Evolutionary conservation across 2,329 filamentous ascomycete genomes (phyloP), one percentile per base, ranked within the genome.

Genomic region (Chlorencoelia australis): DNA sequence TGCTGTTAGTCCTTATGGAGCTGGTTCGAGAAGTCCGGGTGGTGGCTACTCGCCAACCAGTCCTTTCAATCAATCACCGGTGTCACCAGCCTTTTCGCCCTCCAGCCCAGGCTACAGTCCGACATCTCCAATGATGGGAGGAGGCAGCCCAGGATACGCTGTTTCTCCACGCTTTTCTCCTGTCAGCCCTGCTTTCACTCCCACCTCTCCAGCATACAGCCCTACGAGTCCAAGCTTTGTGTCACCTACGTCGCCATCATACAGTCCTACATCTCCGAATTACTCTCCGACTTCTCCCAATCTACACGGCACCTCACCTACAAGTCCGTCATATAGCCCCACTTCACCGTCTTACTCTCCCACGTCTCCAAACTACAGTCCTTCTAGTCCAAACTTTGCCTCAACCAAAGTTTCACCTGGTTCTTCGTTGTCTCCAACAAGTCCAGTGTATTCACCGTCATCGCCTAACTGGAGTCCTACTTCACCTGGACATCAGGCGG

Each of bases 11-110:
- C 80, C 84, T 1, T 83, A 78, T 54, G 58, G 67, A 54, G 61
- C 67, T 43, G 61, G 60, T 37, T 41, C 35, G 7, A 45, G 45
- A 30, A 81, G 41, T 22, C 81, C 82, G 2, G 79, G 79, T 4
- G 85, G 80, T 38, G 75, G 71, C 49, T 85, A 84, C 61, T 79
- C 75, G 22, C 77, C 79, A 15, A 78, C 74, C 14, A 83, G 82
- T 58, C 72, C 83, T 48, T 45, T 66, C 43, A 51, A 43, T 17
- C 43, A 42, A 10, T 82, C 42, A 30, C 59, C 59, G 3, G 72
- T 69, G 4, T 77, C 73, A 33, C 73, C 73, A 7, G 44, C 45
- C 4, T 56, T 48, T 30, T 51, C 51, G 13, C 53, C 53, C 22
- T 47, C 48, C 14, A 53, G 49, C 32, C 55, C 55, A 35, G 52